These are phyloP conservation scores for Acanthamoeba triangularis DNA, from an alignment of 208 protist species.

Conservation along the genomic window DNA sequence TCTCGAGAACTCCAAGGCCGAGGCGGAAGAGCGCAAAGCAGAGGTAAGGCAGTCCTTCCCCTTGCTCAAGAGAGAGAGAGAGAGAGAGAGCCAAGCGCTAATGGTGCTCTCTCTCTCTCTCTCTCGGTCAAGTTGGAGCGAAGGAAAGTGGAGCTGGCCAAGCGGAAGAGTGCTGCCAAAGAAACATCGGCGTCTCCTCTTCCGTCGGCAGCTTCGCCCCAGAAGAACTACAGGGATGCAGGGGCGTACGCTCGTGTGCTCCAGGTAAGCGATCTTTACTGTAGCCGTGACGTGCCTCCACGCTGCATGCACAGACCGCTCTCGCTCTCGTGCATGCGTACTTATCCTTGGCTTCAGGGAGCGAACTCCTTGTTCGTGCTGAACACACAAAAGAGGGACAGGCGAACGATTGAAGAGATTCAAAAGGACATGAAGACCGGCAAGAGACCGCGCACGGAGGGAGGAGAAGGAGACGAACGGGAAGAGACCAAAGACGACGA, in stretches of 20 bases:
- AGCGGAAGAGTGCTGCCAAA: not conserved
- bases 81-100: not conserved
- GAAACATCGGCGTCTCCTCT: not conserved
- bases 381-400: constrained; percentile 61
- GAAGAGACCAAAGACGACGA: not conserved
- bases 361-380: constrained; percentile 6
- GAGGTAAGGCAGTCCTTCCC: not conserved
- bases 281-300: not conserved
- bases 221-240: constrained; percentile 38
- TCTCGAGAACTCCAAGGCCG: constrained; percentile 14
- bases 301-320: not conserved
- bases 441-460: not conserved
- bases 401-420: constrained; percentile 64
- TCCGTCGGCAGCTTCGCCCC: not conserved
- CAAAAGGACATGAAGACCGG: constrained; percentile 42
- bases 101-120: not conserved
- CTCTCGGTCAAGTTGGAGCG: not conserved
- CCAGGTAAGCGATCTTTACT: not conserved
- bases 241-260: constrained; percentile 22
- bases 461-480: not conserved
- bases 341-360: not conserved
- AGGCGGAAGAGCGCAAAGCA: not conserved
- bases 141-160: not conserved
- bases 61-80: not conserved
- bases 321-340: not conserved